Percentiles rank a stretch among this genome's conserved stretches.
Evolutionary conservation across 768 basidiomycete species (phyloP).

Genomic region (Termitomyces sp.): DNA sequence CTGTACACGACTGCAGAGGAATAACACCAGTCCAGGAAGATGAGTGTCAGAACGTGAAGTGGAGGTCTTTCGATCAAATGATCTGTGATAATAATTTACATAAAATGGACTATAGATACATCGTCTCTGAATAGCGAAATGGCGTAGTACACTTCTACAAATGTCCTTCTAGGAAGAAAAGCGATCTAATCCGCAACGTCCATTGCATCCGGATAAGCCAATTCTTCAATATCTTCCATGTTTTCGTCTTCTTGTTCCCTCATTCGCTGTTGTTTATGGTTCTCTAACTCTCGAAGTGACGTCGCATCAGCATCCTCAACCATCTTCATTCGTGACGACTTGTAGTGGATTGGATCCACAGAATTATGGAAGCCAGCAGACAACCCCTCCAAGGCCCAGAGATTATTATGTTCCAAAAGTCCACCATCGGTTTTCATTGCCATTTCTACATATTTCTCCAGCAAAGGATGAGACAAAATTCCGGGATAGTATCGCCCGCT

Average conservation of each 20-base stretch:
- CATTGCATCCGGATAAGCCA: slow-evolving; percentile 14
- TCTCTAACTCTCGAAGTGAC: slow-evolving; percentile 36
- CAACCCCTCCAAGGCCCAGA: slow-evolving; percentile 72
- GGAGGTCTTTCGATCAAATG: slow-evolving; percentile 9
- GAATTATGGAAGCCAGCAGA: slow-evolving; percentile 60
- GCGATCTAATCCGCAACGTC: slow-evolving; percentile 11
- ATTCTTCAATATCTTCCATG: slow-evolving; percentile 13
- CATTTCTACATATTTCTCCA: slow-evolving; percentile 33
- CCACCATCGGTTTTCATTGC: slow-evolving; percentile 30
- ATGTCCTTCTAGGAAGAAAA: neutral
- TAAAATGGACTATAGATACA: neutral
- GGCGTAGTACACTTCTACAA: neutral
- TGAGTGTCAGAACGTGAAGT: slow-evolving; percentile 7
- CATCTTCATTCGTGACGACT: slow-evolving; percentile 46
- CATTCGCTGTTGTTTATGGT: slow-evolving; percentile 26
- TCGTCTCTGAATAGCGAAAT: neutral
- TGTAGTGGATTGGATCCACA: slow-evolving; percentile 63
- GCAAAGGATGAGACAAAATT: slow-evolving; percentile 58
- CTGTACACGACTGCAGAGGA: slow-evolving; percentile 11
- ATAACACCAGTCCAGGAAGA: slow-evolving; percentile 14
- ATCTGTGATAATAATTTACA: slow-evolving; percentile 1
- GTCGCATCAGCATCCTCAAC: slow-evolving; percentile 53
- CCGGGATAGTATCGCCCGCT: slow-evolving; percentile 79
- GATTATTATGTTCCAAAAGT: slow-evolving; percentile 37
- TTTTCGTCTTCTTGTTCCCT: slow-evolving; percentile 20